Evolutionary conservation across 495 filamentous ascomycete species (phyloP), one percentile per base, ranked within the genome.

Genomic region (Ascodesmis nigricans): DNA sequence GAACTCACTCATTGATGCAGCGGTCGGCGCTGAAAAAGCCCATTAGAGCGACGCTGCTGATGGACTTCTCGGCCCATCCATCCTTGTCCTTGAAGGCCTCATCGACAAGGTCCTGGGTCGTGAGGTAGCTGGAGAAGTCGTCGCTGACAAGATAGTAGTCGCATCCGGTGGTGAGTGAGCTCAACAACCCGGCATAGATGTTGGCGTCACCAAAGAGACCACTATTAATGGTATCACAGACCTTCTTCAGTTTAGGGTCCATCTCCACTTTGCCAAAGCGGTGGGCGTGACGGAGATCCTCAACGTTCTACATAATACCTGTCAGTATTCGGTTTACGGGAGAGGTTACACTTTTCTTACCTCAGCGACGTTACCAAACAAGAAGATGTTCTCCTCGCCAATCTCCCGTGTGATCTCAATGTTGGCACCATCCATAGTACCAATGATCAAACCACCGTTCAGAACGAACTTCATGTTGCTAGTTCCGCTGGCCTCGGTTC

Each of bases 361-460:
- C 59, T 97, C 90, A 40, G 87, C 78, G 4, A 97, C 69, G 52
- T 82, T 87, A 28, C 87, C 87, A 49, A 97, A 93, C 52, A 95
- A 75, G 69, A 95, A 97, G 55, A 95, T 95, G 59, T 95, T 93
- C 45, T 75, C 67, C 42, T 93, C 77, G 45, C 81, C 78, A 45
- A 93, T 78, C 57, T 97, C 90, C 36, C 90, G 82, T 3, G 87
- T 95, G 52, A 97, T 95, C 62, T 93, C 82, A 51, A 92, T 91
- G 44, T 97, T 97, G 36, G 87, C 87, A 50, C 87, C 87, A 48
- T 97, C 87, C 53, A 82, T 92, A 23, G 87, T 97, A 50, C 87
- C 87, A 37, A 97, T 95, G 42, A 97, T 90, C 37, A 97, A 59
- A 26, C 87, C 87, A 38, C 87, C 87, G 47, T 95, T 97, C 45